Conservation (phyloP, 2,329 filamentous ascomycete species). For the Paracorniculantispora psalliotae region DNA sequence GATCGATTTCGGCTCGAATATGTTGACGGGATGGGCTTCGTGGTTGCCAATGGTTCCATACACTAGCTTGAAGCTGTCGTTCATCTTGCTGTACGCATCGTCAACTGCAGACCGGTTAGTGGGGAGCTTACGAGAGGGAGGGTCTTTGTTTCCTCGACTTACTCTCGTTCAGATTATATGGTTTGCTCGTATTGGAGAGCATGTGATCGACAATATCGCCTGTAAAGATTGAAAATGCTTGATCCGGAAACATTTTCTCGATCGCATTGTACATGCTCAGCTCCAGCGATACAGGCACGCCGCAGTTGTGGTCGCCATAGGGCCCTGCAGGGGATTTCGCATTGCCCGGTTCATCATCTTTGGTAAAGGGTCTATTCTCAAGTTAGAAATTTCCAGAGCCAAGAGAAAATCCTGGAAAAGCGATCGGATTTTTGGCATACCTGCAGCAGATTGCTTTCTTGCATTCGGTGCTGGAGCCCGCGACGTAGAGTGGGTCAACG, state of each 20-base stretch:
- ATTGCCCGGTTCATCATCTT: constrained; percentile 42
- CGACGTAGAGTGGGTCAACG: constrained; percentile 50
- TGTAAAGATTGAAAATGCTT: constrained; percentile 52
- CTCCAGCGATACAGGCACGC: constrained; percentile 46
- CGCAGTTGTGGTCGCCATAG: constrained; percentile 50
- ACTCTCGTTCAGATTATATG: constrained; percentile 30
- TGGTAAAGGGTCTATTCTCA: constrained; percentile 39
- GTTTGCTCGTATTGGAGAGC: constrained; percentile 39
- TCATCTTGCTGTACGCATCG: constrained; percentile 44
- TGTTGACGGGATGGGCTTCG: constrained; percentile 48
- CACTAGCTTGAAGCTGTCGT: constrained; percentile 36
- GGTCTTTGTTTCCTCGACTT: background rate
- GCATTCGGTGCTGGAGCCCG: constrained; percentile 50
- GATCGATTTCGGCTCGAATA: constrained; percentile 41
- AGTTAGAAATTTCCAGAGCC: background rate
- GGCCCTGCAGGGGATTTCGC: constrained; percentile 44
- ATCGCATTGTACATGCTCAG: constrained; percentile 52
- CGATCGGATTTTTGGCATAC: constrained; percentile 20
- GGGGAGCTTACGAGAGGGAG: constrained; percentile 15
- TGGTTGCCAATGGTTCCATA: constrained; percentile 55
- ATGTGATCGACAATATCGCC: constrained; percentile 54
- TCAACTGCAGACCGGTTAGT: constrained; percentile 28
- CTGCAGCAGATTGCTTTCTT: constrained; percentile 57
- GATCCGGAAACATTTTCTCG: constrained; percentile 38
- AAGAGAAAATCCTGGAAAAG: background rate